Conservation (phyloP, 768 basidiomycete genomes). For the Rhodotorula graminis region DNA sequence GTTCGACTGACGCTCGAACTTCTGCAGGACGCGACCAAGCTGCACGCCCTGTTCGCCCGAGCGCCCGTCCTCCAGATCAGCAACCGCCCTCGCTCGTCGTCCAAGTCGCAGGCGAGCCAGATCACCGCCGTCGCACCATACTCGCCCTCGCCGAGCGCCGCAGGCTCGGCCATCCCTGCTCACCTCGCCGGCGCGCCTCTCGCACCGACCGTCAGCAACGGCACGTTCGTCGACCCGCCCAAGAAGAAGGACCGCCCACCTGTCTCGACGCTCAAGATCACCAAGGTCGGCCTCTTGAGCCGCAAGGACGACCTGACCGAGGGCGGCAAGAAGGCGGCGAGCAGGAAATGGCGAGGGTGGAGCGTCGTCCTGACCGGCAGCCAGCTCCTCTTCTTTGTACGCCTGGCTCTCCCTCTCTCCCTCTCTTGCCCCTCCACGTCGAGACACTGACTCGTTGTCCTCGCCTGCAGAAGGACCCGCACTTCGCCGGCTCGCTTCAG, state of each 20-base stretch:
- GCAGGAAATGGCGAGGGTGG: constrained; percentile 83
- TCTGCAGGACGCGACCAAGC: constrained; percentile 39
- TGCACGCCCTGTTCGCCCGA: constrained; percentile 44
- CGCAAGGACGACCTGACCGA: constrained; percentile 71
- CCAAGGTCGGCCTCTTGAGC: constrained; percentile 72
- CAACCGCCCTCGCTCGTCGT: constrained; percentile 13
- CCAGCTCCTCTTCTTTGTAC: constrained; percentile 75
- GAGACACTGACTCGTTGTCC: background rate
- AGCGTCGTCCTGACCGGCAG: constrained; percentile 80
- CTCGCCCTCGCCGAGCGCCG: background rate
- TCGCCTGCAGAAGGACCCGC: constrained; percentile 30
- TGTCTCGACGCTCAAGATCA: constrained; percentile 57
- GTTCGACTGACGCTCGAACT: no score
- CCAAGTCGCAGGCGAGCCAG: background rate
- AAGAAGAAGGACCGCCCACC: constrained; percentile 15
- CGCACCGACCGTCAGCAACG: constrained; percentile 16
- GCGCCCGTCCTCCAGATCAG: constrained; percentile 44
- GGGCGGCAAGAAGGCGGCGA: constrained; percentile 67
- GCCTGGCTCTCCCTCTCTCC: constrained; percentile 11
- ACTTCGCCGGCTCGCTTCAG: constrained; percentile 21
- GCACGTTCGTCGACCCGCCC: constrained; percentile 22
- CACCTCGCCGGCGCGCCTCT: constrained; percentile 22
- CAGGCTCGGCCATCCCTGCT: background rate
- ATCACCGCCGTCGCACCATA: background rate
- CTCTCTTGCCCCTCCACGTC: background rate